Base-by-base conservation (phyloP, 2,329 filamentous ascomycete species). In the Aspergillus pseudoviridinutans region DNA sequence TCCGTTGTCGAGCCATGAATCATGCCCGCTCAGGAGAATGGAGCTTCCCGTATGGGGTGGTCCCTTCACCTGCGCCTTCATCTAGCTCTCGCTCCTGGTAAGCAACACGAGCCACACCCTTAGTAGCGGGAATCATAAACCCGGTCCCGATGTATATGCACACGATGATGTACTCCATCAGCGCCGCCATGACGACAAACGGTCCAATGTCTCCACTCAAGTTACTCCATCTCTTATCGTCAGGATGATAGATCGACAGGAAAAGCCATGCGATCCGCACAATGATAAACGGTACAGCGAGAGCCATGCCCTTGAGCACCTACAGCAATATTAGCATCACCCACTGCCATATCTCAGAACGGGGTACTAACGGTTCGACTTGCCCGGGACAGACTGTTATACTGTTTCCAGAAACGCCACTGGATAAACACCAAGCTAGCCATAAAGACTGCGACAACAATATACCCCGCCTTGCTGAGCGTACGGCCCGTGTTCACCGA, bases 181-280 rank as follows among this genome's bases (percentile, higher is more conserved):
- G 4, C 24, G 66, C 42, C 1, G 57, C 61, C 66, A 68, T 66
- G 1, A 63, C 29, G 14, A 68, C 35, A 46, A 66, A 64, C 3
- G 66, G 59, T 3, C 57, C 58, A 54, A 66, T 58, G 4, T 61
- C 61, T 25, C 66, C 64, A 1, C 8, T 50, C 12, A 68, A 20
- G 9, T 62, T 53, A 27, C 62, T 61, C 66, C 65, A 69, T 29
- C 51, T 59, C 7, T 51, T 25, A 20, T 61, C 62, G 0, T 46
- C 46, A 14, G 54, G 17, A 17, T 59, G 49, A 38, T 62, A 61
- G 1, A 65, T 58, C 1, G 66, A 68, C 8, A 68, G 57, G 44
- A 68, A 68, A 4, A 65, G 60, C 32, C 65, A 67, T 2, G 54
- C 55, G 7, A 65, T 59, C 12, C 64, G 65, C 17, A 67, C 63